Evolutionary conservation across 495 filamentous ascomycete species (phyloP).

Genomic region (Platismatia glauca): DNA sequence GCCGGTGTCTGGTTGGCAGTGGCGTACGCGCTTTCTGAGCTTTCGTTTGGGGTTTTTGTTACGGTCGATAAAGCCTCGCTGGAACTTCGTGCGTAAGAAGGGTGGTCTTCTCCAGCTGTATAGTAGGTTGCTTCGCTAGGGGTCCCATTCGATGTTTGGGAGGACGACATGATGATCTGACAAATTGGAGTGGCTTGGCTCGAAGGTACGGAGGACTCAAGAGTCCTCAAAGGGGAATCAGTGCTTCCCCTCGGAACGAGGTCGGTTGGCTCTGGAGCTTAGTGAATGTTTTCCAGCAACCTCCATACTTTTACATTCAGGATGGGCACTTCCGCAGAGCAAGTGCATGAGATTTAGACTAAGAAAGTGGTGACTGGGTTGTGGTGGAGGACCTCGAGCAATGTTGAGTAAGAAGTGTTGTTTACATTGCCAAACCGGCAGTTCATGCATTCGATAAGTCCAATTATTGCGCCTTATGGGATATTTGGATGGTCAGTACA

Average conservation of each 20-base stretch:
- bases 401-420: background rate
- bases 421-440: constrained; percentile 11
- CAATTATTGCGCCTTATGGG: background rate
- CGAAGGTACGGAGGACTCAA: background rate
- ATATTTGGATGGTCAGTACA: background rate
- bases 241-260: background rate
- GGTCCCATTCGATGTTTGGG: background rate
- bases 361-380: background rate
- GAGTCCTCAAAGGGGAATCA: background rate
- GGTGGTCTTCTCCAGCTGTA: background rate
- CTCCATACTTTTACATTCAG: background rate
- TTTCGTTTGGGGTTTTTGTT: background rate
- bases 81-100: background rate
- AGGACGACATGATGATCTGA: background rate
- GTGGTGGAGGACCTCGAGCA: too few relatives aligned
- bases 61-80: background rate
- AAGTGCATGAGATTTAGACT: background rate
- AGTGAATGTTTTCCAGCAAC: background rate
- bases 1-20: background rate
- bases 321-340: background rate
- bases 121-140: background rate
- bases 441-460: background rate
- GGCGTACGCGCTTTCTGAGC: background rate
- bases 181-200: background rate
- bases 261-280: background rate